A percentile compares a stretch with the other conserved stretches of the same genome.
Conservation (phyloP, 192 early-diverging fungal genomes). For the Rhizophlyctis rosea region DNA sequence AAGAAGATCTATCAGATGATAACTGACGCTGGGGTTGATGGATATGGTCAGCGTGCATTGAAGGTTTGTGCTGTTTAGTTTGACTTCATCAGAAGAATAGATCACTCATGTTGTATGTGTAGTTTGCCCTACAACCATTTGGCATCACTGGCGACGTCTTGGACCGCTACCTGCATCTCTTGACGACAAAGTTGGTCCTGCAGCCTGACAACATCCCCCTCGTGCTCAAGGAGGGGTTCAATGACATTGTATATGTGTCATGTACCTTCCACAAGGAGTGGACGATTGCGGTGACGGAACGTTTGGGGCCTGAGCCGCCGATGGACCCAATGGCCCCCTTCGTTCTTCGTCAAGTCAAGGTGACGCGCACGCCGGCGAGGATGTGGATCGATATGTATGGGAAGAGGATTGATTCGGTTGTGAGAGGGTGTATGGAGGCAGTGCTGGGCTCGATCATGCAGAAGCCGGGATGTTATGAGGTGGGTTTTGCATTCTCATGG, state of each 20-base stretch:
- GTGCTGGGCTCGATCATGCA: constrained; percentile 36
- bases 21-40: constrained; percentile 1
- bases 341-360: neutral
- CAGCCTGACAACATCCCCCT: neutral
- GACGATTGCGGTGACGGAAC: constrained; percentile 13
- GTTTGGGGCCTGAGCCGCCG: neutral
- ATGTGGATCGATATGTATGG: constrained; percentile 44
- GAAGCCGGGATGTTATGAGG: constrained; percentile 37
- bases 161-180: neutral
- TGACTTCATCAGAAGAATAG: neutral
- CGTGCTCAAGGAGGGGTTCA: constrained; percentile 9
- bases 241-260: constrained; percentile 11
- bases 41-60: neutral
- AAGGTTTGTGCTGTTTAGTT: neutral
- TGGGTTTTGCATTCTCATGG: constrained; percentile 11
- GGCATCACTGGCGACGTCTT: neutral
- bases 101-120: too few relatives aligned
- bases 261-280: neutral
- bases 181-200: constrained; percentile 3
- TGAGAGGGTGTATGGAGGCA: constrained; percentile 36
- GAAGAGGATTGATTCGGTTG: constrained; percentile 20
- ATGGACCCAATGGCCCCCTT: constrained; percentile 6
- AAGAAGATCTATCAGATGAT: constrained; percentile 13
- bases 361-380: constrained; percentile 15
- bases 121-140: too few relatives aligned